Base-by-base conservation (phyloP, 2,329 filamentous ascomycete genomes). In the Cladobotryum mycophilum region DNA sequence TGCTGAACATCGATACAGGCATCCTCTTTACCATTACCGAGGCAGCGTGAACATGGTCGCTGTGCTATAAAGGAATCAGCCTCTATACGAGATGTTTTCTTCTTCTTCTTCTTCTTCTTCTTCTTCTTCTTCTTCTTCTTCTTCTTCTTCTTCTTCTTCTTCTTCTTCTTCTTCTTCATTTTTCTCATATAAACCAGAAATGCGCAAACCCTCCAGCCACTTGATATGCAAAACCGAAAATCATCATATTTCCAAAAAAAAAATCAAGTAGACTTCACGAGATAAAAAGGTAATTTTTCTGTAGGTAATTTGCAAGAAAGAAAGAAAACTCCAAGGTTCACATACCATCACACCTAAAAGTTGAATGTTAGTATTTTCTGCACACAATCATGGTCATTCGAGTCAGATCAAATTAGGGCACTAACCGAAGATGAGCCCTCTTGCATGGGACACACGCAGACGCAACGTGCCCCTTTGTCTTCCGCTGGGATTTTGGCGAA, bases 361-460 rank as follows among this genome's bases (percentile, higher is more conserved):
- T 37, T 6, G 8, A 30, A 30, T 30, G 2, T 30, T 30, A 30
- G 25, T 30, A 25, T 25, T 25, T 25, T 25, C n/a, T 25, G 7
- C 22, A 25, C 5, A 40, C 20, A 34, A 44, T 5, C 22, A 37
- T 12, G 43, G 5, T 9, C 15, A 42, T 42, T 18, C n/a, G 22
- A 18, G 14, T 13, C 12, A 13, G 35, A 34, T 1, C 48, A 46
- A 12, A 43, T 46, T 18, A 11, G 41, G 6, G 42, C 15, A 59
- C 73, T 64, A 70, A 84, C 80, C 82, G 76, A 56, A 93, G 76
- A 78, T 93, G 88, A 36, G 88, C 88, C 67, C 82, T 84, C 66
- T 92, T 92, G 72, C 88, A 93, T 53, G 89, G 89, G 58, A 92
- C 84, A 65, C 88, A 93, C 22, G 88, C 88, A 35, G 87, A 91